These are phyloP conservation scores for Sugiyamaella boreocaroliniensis DNA, from an alignment of 805 yeast genomes.

Conservation along the genomic window DNA sequence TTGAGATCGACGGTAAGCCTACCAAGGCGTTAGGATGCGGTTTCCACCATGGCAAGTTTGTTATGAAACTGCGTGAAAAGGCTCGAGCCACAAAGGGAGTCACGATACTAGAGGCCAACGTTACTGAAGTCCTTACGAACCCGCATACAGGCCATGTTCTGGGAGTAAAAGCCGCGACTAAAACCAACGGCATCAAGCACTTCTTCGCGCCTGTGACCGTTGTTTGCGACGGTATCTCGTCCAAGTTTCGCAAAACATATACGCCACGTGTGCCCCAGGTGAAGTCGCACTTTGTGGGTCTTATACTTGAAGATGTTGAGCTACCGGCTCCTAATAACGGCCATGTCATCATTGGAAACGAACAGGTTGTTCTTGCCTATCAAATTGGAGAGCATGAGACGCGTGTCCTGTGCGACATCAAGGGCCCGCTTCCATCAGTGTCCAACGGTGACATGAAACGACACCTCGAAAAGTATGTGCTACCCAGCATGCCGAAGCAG, in stretches of 20 bases:
- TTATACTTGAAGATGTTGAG: slow-evolving; percentile 66
- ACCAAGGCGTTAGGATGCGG: slow-evolving; percentile 55
- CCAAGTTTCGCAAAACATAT: slow-evolving; percentile 78
- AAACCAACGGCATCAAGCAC: slow-evolving; percentile 33
- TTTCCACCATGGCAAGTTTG: slow-evolving; percentile 88
- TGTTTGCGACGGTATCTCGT: slow-evolving; percentile 89
- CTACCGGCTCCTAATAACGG: slow-evolving; percentile 74
- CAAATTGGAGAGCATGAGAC: slow-evolving; percentile 81
- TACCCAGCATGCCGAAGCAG: slow-evolving; percentile 59
- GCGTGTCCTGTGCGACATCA: slow-evolving; percentile 81
- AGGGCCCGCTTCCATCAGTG: slow-evolving; percentile 68
- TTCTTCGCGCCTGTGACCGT: slow-evolving; percentile 61
- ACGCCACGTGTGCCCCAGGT: slow-evolving; percentile 57
- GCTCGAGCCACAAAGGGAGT: slow-evolving; percentile 67
- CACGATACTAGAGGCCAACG: slow-evolving; percentile 76
- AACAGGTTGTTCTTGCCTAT: slow-evolving; percentile 83
- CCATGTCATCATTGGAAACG: slow-evolving; percentile 78
- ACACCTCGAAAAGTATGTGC: slow-evolving; percentile 55
- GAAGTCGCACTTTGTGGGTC: slow-evolving; percentile 82
- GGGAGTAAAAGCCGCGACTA: slow-evolving; percentile 52
- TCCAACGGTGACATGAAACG: slow-evolving; percentile 48
- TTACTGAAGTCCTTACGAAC: slow-evolving; percentile 55
- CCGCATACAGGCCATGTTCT: slow-evolving; percentile 47
- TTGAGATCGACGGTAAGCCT: slow-evolving; percentile 1
- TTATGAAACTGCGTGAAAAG: slow-evolving; percentile 66